Evolutionary conservation across 306 rosid genomes (phyloP).

Genomic region (Vigna unguiculata): DNA sequence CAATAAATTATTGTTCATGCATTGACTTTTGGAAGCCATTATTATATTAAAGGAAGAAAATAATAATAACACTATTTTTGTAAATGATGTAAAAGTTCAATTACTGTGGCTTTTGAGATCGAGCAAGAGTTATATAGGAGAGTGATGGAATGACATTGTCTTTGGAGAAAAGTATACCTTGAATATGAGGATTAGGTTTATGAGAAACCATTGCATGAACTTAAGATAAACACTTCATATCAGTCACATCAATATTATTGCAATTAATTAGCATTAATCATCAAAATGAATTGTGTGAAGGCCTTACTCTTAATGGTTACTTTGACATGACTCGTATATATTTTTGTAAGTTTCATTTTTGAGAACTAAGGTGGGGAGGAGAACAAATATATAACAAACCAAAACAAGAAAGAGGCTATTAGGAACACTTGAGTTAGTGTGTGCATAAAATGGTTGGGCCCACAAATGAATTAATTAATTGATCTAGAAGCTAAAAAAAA

Average conservation of each 20-base stretch:
- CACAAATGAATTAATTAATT: not conserved
- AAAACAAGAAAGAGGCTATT: not conserved
- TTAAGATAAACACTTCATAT: not conserved
- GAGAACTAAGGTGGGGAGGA: not conserved
- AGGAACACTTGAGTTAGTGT: not conserved
- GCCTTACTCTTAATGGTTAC: not conserved
- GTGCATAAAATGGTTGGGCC: not conserved
- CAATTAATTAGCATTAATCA: not conserved
- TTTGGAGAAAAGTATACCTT: not conserved
- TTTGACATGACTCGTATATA: not conserved
- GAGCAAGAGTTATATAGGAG: no score
- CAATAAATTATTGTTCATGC: no score
- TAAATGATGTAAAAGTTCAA: no score
- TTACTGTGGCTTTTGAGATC: no score
- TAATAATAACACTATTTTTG: no score
- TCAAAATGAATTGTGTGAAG: not conserved
- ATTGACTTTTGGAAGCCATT: no score
- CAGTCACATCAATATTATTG: not conserved
- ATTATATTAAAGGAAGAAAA: no score
- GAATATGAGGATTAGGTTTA: not conserved
- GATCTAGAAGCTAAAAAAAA: not conserved
- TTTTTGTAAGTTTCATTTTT: not conserved
- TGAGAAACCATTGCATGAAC: not conserved
- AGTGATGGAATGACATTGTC: no score
- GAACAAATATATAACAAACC: not conserved